phyloP scores from a whole-genome alignment of 2,329 filamentous ascomycete species.

The Microdochium paspali region DNA sequence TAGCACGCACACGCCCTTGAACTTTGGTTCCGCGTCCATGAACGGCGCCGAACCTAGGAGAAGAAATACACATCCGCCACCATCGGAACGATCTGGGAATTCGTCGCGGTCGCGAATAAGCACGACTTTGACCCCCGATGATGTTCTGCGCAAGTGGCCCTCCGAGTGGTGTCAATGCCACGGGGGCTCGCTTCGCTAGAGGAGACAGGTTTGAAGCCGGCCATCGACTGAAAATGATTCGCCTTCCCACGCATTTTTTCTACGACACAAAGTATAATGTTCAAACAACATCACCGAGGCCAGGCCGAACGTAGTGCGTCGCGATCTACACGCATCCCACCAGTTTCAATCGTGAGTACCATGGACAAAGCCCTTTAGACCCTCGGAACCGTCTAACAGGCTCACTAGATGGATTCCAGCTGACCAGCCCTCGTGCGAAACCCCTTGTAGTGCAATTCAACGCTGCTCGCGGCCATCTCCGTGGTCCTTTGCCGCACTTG shows the following conservation, averaged over 20 bases:
- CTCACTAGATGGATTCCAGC: not conserved
- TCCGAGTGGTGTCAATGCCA: not conserved
- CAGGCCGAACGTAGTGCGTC: not conserved
- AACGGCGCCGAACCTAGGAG: not conserved
- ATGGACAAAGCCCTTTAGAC: not conserved
- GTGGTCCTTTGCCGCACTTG: not conserved
- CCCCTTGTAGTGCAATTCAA: not conserved
- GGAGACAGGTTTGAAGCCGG: not conserved
- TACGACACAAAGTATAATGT: not conserved
- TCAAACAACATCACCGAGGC: not conserved
- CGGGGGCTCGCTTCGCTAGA: not conserved
- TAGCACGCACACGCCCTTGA: not conserved
- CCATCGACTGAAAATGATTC: not conserved
- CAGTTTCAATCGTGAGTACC: not conserved
- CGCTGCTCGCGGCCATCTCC: not conserved
- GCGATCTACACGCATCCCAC: not conserved
- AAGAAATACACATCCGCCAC: not conserved
- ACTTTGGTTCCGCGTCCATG: not conserved
- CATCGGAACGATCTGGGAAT: not conserved
- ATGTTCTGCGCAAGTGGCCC: not conserved
- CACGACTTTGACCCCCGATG: not conserved
- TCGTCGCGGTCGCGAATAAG: not conserved
- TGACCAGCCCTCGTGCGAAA: not conserved
- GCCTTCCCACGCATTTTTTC: not conserved
- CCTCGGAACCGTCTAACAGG: no score